Percentiles rank a stretch among this genome's conserved stretches.
Evolutionary conservation across 768 basidiomycete species (phyloP).

Genomic region (Mrakia frigida): DNA sequence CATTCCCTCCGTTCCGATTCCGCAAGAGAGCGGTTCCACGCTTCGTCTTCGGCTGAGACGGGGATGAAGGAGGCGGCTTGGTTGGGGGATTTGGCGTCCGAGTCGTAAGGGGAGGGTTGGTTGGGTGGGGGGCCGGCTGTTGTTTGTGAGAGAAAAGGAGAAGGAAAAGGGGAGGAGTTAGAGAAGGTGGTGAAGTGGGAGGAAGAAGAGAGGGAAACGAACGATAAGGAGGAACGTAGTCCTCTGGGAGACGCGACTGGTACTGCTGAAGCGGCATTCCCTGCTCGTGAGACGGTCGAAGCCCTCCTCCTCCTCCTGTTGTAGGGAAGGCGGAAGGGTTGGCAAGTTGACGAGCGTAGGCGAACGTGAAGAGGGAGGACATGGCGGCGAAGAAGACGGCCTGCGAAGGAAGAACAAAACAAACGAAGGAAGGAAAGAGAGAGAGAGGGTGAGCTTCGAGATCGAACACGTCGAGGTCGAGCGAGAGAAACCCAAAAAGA

Average conservation of each 20-base stretch:
- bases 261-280: constrained; percentile 17
- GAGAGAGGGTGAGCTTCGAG: not conserved
- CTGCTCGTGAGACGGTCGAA: constrained; percentile 2
- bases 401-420: not conserved
- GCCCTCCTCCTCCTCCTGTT: constrained; percentile 2
- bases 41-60: constrained; percentile 16
- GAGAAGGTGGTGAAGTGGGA: not conserved
- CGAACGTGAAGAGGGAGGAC: constrained; percentile 25
- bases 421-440: not conserved
- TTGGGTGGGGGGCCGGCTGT: not conserved
- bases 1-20: constrained; percentile 31
- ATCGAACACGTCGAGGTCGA: not conserved
- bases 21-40: constrained; percentile 20
- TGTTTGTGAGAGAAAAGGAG: too few species aligned
- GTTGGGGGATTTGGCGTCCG: constrained; percentile 1
- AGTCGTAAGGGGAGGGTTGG: not conserved
- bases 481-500: not conserved
- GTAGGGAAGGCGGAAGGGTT: not conserved
- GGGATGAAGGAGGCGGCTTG: constrained; percentile 13
- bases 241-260: constrained; percentile 8
- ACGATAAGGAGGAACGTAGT: constrained; percentile 27
- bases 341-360: constrained; percentile 27
- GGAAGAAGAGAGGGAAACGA: not conserved
- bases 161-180: not conserved
- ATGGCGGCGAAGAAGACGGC: constrained; percentile 5